phyloP scores from a whole-genome alignment of 2,329 filamentous ascomycete species.

The Sarocladium oryzae region DNA sequence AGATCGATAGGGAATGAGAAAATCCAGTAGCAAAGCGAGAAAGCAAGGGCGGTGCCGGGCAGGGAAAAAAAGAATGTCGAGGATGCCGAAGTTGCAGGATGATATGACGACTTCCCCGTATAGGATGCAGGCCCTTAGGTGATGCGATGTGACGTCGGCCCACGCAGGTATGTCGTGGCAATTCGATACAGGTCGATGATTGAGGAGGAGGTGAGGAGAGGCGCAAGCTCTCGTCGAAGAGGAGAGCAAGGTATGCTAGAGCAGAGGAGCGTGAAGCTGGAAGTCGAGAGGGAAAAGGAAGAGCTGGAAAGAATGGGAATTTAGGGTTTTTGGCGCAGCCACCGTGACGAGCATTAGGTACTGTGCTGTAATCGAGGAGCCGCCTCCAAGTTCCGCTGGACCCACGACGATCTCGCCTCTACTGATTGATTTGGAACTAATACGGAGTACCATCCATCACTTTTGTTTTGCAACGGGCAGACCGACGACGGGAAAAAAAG shows the following conservation, averaged over 20 bases:
- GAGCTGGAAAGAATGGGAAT: not conserved
- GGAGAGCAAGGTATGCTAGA: too few species aligned
- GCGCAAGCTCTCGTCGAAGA: too few species aligned
- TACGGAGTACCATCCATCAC: too few species aligned
- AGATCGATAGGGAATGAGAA: not conserved
- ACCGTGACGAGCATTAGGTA: constrained; percentile 1
- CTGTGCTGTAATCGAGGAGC: too few species aligned
- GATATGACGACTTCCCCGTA: too few species aligned
- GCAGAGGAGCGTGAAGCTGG: not conserved
- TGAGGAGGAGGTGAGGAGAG: too few species aligned
- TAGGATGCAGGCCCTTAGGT: too few species aligned
- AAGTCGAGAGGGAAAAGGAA: not conserved
- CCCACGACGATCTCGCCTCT: constrained; percentile 3
- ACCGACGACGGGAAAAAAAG: too few species aligned
- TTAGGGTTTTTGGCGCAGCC: constrained; percentile 5
- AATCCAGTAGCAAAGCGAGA: not conserved
- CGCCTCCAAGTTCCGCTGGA: not conserved
- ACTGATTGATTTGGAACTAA: too few species aligned
- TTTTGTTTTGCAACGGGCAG: too few species aligned
- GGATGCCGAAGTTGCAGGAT: not conserved
- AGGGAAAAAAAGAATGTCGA: not conserved
- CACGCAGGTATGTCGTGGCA: too few species aligned
- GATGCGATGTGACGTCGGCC: not conserved
- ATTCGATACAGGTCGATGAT: too few species aligned
- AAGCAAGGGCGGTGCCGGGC: not conserved